Percentiles rank a stretch among this genome's conserved stretches.
Evolutionary conservation across 306 rosid genomes (phyloP).

Genomic region (Malus orientalis): DNA sequence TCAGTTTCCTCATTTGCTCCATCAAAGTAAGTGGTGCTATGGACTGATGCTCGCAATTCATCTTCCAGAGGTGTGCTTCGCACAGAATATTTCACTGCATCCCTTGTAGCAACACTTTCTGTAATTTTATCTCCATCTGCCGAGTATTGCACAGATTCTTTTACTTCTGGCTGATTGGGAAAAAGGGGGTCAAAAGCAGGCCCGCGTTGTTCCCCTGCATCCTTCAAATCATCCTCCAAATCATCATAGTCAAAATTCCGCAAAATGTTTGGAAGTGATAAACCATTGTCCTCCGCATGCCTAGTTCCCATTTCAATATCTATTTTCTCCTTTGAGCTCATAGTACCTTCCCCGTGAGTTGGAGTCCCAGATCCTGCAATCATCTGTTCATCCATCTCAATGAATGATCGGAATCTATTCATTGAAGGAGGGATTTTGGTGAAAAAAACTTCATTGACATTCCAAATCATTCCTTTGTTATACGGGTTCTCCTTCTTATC

Average conservation of each 20-base stretch:
- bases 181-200: slow-evolving; percentile 37
- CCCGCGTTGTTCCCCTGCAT: slow-evolving; percentile 35
- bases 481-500: slow-evolving; percentile 77
- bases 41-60: slow-evolving; percentile 29
- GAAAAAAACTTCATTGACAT: slow-evolving; percentile 54
- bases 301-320: slow-evolving; percentile 78
- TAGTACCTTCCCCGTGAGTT: slow-evolving; percentile 26
- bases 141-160: slow-evolving; percentile 32
- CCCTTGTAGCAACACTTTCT: slow-evolving; percentile 23
- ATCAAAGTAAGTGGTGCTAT: slow-evolving; percentile 15
- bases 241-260: slow-evolving; percentile 47
- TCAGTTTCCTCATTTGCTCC: slow-evolving; percentile 21
- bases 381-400: slow-evolving; percentile 42
- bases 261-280: slow-evolving; percentile 54
- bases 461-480: slow-evolving; percentile 44
- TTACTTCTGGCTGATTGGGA: slow-evolving; percentile 39
- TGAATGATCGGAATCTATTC: slow-evolving; percentile 50
- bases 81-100: slow-evolving; percentile 18
- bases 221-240: slow-evolving; percentile 39
- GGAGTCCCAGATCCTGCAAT: slow-evolving; percentile 32
- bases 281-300: slow-evolving; percentile 33
- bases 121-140: slow-evolving; percentile 22
- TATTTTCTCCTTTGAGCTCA: slow-evolving; percentile 57
- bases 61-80: slow-evolving; percentile 22
- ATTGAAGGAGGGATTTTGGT: slow-evolving; percentile 44